A percentile compares a stretch with the other conserved stretches of the same genome.
These are phyloP conservation scores for Mycosphaerella sp. DNA, from an alignment of 2,329 filamentous ascomycete genomes.

Conservation along the genomic window DNA sequence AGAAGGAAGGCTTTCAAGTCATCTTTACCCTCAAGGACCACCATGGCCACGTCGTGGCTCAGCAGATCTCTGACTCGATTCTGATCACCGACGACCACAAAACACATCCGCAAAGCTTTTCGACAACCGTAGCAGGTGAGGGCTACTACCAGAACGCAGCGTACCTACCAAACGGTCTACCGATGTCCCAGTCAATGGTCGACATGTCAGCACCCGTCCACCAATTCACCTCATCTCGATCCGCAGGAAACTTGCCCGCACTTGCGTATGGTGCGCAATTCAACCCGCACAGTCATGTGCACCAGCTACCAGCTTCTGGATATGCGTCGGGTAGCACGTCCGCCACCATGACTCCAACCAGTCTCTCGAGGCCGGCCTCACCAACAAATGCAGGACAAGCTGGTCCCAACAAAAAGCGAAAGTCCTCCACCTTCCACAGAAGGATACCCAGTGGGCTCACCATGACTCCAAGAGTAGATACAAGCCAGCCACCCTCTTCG, in stretches of 20 bases:
- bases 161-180: constrained; percentile 27
- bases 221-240: constrained; percentile 53
- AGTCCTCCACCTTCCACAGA: constrained; percentile 45
- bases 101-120: constrained; percentile 51
- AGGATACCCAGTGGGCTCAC: constrained; percentile 67
- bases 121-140: constrained; percentile 26
- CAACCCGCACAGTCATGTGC: constrained; percentile 33
- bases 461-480: constrained; percentile 72
- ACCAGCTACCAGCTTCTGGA: constrained; percentile 29
- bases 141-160: constrained; percentile 25
- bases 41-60: constrained; percentile 67
- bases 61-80: constrained; percentile 78
- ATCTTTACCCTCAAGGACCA: constrained; percentile 92
- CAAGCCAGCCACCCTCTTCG: constrained; percentile 33
- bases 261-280: constrained; percentile 39
- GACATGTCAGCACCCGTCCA: constrained; percentile 35
- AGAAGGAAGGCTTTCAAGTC: constrained; percentile 86
- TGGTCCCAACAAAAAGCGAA: constrained; percentile 74
- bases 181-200: constrained; percentile 36
- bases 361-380: constrained; percentile 66
- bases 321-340: constrained; percentile 36
- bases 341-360: constrained; percentile 51
- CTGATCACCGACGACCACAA: constrained; percentile 99
- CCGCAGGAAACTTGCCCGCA: constrained; percentile 56
- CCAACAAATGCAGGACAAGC: constrained; percentile 52